phyloP scores from a whole-genome alignment of 2,329 filamentous ascomycete genomes.

The Biscogniauxia mediterranea region DNA sequence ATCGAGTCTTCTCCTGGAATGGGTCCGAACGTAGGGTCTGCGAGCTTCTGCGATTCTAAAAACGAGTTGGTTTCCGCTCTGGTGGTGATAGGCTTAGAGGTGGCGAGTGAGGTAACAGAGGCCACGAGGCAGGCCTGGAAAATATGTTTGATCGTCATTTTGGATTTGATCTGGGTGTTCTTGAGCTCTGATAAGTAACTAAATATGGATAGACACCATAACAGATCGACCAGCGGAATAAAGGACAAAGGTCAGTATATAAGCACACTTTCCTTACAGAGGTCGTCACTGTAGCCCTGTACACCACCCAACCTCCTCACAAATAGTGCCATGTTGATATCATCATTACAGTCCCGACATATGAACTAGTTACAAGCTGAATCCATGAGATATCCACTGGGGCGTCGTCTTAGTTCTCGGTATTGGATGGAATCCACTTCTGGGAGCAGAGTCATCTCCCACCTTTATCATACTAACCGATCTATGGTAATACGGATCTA shows the following conservation, averaged over 20 bases:
- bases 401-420: neutral
- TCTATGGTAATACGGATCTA: neutral
- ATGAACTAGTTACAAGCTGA: neutral
- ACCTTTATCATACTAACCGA: neutral
- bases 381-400: neutral
- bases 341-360: neutral
- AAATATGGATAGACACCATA: neutral
- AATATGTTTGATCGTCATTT: conserved; percentile 19
- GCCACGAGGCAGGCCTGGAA: conserved; percentile 18
- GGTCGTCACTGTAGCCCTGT: neutral
- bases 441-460: neutral
- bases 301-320: neutral
- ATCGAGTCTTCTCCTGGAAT: conserved; percentile 32
- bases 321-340: neutral
- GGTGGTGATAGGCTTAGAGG: conserved; percentile 13
- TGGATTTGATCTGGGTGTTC: neutral
- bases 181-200: neutral
- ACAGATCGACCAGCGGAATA: neutral
- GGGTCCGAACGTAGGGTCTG: conserved; percentile 31
- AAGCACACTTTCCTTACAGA: neutral
- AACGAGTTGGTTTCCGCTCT: conserved; percentile 7
- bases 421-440: neutral
- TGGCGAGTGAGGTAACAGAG: conserved; percentile 11
- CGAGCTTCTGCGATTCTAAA: conserved; percentile 20
- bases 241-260: neutral